Percentiles rank a stretch among this genome's conserved stretches.
Evolutionary conservation across 2,329 filamentous ascomycete species (phyloP).

Genomic region (Aaosphaeria pasadenensis): DNA sequence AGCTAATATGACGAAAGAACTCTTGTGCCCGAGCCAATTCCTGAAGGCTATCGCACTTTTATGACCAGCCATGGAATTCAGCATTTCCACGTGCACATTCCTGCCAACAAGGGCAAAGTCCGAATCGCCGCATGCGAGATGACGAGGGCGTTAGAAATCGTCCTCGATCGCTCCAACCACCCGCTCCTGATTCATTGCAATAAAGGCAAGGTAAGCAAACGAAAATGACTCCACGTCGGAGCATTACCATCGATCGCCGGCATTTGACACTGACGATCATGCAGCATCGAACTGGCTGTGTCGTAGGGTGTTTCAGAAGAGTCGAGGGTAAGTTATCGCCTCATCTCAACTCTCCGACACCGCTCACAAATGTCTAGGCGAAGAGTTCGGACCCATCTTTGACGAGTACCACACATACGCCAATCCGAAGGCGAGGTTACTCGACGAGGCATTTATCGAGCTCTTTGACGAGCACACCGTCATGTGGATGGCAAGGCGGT

Average conservation of each 20-base stretch:
- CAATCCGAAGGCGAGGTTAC: constrained; percentile 47
- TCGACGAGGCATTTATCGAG: constrained; percentile 46
- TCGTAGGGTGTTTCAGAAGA: constrained; percentile 77
- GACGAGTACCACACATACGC: constrained; percentile 70
- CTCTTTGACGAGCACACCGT: constrained; percentile 43
- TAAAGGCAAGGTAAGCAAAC: constrained; percentile 65
- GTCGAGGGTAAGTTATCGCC: constrained; percentile 47
- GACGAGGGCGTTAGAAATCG: constrained; percentile 65
- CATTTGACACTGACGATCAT: not conserved
- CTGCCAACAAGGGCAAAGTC: constrained; percentile 76
- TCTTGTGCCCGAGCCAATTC: constrained; percentile 49
- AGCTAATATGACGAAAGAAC: constrained; percentile 44
- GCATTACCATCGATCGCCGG: not conserved
- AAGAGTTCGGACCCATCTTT: constrained; percentile 61
- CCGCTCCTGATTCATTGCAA: constrained; percentile 90
- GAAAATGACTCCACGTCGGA: not conserved
- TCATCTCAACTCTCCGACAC: not conserved
- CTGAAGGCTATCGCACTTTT: constrained; percentile 56
- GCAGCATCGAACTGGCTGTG: constrained; percentile 83
- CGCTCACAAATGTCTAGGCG: constrained; percentile 39
- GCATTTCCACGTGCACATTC: constrained; percentile 73
- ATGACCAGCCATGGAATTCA: constrained; percentile 65
- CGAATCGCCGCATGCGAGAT: constrained; percentile 51
- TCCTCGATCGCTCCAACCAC: constrained; percentile 70
- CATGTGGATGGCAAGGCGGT: constrained; percentile 35